Evolutionary conservation across 345 rosid genomes (phyloP).

Genomic region (rapeseed (Brassica napus)): DNA sequence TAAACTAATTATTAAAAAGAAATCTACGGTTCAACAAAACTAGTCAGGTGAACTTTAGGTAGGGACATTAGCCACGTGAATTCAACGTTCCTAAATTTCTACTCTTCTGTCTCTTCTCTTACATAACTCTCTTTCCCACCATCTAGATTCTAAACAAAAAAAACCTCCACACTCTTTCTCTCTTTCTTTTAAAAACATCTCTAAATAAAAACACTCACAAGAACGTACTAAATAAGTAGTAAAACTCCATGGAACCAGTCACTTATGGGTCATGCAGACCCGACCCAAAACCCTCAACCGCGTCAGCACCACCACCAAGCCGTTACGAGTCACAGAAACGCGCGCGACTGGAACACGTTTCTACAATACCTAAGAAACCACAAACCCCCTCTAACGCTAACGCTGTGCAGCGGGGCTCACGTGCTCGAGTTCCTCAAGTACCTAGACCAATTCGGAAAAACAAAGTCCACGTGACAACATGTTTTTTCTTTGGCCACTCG

Average conservation of each 20-base stretch:
- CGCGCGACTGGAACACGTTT: conserved; percentile 77
- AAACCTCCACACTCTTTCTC: conserved; percentile 1
- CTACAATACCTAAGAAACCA: conserved; percentile 65
- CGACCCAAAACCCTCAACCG: conserved; percentile 17
- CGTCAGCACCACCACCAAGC: conserved; percentile 47
- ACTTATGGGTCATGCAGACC: conserved; percentile 21
- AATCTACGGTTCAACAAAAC: conserved; percentile 33
- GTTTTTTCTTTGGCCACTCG: conserved; percentile 62
- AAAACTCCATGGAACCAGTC: conserved; percentile 26
- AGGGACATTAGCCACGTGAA: conserved; percentile 41
- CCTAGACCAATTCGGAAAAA: conserved; percentile 71
- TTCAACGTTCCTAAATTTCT: conserved; percentile 24
- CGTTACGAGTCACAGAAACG: conserved; percentile 75
- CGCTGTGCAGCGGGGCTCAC: conserved; percentile 69
- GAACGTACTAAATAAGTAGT: not conserved
- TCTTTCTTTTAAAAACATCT: not conserved
- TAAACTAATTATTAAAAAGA: not conserved
- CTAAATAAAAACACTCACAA: not conserved
- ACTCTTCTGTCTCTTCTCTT: conserved; percentile 27
- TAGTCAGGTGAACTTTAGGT: conserved; percentile 41
- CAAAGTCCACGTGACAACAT: conserved; percentile 60
- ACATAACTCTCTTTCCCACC: conserved; percentile 26
- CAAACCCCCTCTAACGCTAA: conserved; percentile 61
- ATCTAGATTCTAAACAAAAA: conserved; percentile 15
- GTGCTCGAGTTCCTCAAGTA: conserved; percentile 72